These are phyloP conservation scores for Spirogloea muscicola DNA, from an alignment of 139 green algal species.

Conservation along the genomic window DNA sequence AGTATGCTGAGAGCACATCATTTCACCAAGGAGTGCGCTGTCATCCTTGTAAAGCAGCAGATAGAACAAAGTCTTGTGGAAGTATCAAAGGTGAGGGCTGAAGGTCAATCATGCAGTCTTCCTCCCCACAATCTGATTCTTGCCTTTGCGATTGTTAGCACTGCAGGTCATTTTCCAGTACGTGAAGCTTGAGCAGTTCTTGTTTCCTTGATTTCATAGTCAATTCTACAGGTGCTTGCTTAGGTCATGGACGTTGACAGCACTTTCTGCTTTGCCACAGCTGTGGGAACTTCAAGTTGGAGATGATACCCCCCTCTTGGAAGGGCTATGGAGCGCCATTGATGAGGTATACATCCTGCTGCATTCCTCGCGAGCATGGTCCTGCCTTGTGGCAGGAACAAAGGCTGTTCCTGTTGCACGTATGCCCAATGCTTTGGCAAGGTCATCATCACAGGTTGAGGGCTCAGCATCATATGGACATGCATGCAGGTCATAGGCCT, in stretches of 20 bases:
- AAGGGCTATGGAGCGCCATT: constrained; percentile 74
- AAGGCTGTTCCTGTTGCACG: no score
- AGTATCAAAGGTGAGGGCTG: constrained; percentile 44
- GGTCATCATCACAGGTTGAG: no score
- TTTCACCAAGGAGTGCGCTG: constrained; percentile 81
- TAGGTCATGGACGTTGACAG: neutral
- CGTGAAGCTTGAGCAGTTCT: no score
- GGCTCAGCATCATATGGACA: neutral
- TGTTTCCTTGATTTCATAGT: no score
- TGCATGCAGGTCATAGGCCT: constrained; percentile 71
- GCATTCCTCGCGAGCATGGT: neutral
- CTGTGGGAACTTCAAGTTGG: constrained; percentile 80
- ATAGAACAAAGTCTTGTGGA: constrained; percentile 85
- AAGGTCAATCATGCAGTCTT: neutral
- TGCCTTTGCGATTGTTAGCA: no score
- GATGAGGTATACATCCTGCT: constrained; percentile 69
- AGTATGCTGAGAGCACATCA: constrained; percentile 79
- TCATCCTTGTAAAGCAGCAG: constrained; percentile 69
- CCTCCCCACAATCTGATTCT: neutral
- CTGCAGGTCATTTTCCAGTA: no score
- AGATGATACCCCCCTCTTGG: constrained; percentile 55
- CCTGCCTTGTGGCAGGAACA: no score
- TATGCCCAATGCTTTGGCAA: no score
- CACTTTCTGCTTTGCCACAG: constrained; percentile 46
- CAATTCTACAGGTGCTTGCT: no score